These are phyloP conservation scores for Salix dunnii DNA, from an alignment of 345 rosid species.

Conservation along the genomic window DNA sequence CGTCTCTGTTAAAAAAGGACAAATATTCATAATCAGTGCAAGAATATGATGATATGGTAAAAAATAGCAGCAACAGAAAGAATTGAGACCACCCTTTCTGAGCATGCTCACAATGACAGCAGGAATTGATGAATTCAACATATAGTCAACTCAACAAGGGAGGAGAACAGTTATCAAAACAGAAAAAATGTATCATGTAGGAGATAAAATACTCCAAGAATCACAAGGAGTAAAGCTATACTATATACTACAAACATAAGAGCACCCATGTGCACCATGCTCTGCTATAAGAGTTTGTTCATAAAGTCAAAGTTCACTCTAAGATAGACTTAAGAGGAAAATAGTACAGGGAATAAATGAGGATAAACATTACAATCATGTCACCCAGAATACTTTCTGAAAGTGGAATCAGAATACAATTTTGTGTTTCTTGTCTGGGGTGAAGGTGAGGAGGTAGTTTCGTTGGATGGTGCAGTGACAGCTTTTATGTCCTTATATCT, in stretches of 20 bases:
- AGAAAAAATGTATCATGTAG: neutral
- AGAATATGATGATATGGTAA: neutral
- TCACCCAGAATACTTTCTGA: neutral
- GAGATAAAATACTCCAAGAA: neutral
- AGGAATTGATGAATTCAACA: neutral
- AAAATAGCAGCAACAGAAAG: neutral
- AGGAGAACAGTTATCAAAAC: neutral
- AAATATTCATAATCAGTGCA: neutral
- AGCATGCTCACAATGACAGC: neutral
- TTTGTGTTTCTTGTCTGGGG: neutral
- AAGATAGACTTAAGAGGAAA: neutral
- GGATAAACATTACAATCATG: neutral
- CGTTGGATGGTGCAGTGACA: neutral
- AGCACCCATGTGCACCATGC: neutral
- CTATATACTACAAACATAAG: neutral
- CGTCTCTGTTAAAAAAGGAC: conserved; percentile 55
- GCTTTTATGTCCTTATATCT: neutral
- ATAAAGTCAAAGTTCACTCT: neutral
- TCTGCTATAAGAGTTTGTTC: neutral
- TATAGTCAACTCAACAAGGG: neutral
- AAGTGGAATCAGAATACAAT: neutral
- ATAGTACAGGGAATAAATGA: neutral
- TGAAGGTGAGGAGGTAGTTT: neutral
- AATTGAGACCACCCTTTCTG: neutral
- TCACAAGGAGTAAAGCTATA: neutral